These are phyloP conservation scores for Colletotrichum caudatum DNA, from an alignment of 2,329 filamentous ascomycete species.

Conservation along the genomic window DNA sequence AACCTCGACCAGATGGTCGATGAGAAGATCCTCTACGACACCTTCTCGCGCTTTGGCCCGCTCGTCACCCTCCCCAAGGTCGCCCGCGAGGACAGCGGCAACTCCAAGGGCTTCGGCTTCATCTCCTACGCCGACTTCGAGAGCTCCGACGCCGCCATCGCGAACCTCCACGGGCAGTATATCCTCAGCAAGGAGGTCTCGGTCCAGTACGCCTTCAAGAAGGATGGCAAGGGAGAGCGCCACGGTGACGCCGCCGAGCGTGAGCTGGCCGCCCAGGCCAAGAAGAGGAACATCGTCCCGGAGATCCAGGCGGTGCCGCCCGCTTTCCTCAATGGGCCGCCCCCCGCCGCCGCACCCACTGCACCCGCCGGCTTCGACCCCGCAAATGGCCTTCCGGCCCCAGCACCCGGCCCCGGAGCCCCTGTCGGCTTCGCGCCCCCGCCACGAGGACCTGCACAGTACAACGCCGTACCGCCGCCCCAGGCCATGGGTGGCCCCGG, in stretches of 20 bases:
- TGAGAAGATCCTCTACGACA: conserved; percentile 96
- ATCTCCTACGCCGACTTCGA: conserved; percentile 95
- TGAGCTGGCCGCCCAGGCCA: conserved; percentile 90
- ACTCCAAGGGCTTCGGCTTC: conserved; percentile 96
- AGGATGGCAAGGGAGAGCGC: conserved; percentile 96
- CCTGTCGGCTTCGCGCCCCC: conserved; percentile 55
- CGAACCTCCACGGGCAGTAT: conserved; percentile 95
- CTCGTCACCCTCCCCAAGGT: conserved; percentile 89
- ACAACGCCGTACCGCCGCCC: conserved; percentile 45
- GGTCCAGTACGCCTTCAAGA: conserved; percentile 99
- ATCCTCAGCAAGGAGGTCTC: conserved; percentile 96
- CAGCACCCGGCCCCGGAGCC: conserved; percentile 42
- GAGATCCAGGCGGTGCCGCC: conserved; percentile 81
- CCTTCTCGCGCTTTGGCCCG: conserved; percentile 89
- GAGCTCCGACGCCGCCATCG: conserved; percentile 89
- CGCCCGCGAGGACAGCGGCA: conserved; percentile 86
- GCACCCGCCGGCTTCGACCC: conserved; percentile 52
- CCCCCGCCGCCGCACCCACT: conserved; percentile 44
- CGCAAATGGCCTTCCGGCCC: conserved; percentile 46
- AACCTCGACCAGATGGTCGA: conserved; percentile 95
- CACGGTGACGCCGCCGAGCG: conserved; percentile 96
- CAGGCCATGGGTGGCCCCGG: conserved; percentile 32
- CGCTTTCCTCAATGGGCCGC: conserved; percentile 68
- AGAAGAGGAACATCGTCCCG: conserved; percentile 91
- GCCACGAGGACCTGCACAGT: conserved; percentile 51